Conservation (phyloP, 805 yeast genomes). For the Priceomyces fermenticarens region DNA sequence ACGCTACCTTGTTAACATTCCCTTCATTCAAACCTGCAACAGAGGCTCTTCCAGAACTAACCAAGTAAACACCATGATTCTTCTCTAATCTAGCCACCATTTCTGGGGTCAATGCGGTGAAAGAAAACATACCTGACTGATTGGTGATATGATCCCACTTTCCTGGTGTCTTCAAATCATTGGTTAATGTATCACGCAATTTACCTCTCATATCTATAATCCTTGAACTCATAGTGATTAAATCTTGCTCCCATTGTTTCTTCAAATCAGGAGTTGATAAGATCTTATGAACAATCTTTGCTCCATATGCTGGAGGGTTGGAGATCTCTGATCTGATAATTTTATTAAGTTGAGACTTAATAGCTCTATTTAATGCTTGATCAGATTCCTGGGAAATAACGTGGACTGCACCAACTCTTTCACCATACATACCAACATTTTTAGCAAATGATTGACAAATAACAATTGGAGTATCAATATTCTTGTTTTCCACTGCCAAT, state of each 20-base stretch:
- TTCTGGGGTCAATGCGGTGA: constrained; percentile 76
- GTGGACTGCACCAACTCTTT: constrained; percentile 93
- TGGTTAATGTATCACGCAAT: constrained; percentile 57
- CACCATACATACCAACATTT: constrained; percentile 96
- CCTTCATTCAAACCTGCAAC: constrained; percentile 87
- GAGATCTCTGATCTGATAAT: constrained; percentile 83
- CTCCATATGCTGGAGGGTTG: constrained; percentile 94
- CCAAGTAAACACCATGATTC: constrained; percentile 79
- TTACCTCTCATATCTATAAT: constrained; percentile 74
- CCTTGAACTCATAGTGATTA: constrained; percentile 82
- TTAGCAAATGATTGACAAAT: constrained; percentile 96
- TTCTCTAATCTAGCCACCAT: constrained; percentile 76
- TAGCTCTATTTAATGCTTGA: constrained; percentile 48
- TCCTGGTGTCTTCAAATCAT: constrained; percentile 71
- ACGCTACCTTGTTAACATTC: constrained; percentile 77
- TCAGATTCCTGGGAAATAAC: constrained; percentile 50
- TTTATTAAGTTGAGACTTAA: constrained; percentile 71
- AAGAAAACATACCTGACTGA: constrained; percentile 97
- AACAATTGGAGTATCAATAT: constrained; percentile 34
- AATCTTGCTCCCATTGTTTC: constrained; percentile 79
- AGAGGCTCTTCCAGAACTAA: constrained; percentile 83
- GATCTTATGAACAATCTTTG: constrained; percentile 79
- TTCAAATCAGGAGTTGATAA: constrained; percentile 65
- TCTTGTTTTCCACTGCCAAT: constrained; percentile 46
- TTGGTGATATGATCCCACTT: constrained; percentile 86